Evolutionary conservation across 2,329 filamentous ascomycete genomes (phyloP), one percentile per base, ranked within the genome.

Genomic region (Periconia sp.): DNA sequence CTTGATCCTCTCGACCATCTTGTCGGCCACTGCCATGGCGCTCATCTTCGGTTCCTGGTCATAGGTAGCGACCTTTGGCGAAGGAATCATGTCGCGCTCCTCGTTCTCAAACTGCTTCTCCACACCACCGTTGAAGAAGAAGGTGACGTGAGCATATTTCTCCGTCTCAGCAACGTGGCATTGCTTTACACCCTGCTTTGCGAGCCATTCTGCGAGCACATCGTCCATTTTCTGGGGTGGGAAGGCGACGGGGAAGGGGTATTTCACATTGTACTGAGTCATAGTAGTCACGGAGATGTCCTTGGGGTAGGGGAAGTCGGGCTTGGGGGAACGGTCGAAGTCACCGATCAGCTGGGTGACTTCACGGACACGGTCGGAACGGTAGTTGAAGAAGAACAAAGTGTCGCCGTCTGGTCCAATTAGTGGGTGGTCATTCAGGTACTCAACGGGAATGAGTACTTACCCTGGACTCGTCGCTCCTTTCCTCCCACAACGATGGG

Each of bases 321-420:
- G 90, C 63, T 85, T 85, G 52, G 92, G 92, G 20, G 91, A 96
- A 70, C 91, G 90, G 80, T 99, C 94, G 71, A 93, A 87, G 74
- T 90, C 90, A 65, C 94, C 94, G 51, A 99, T 81, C 43, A 99
- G 84, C 79, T 97, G 94, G 47, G 92, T 96, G 74, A 99, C 89
- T 77, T 99, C 94, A 66, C 94, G 90, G 49, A 93, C 93, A 75
- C 94, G 92, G 75, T 99, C 94, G 53, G 94, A 97, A 70, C 94
- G 91, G 84, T 99, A 99, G 86, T 99, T 99, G 90, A 99, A 99
- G 86, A 97, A 97, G 85, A 97, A 97, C 68, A 97, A 84, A 50
- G 91, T 93, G 73, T 99, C 94, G 63, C 89, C 83, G 71, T 97
- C 92, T 92, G 60, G 51, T 56, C 51, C 45, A 54, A 60, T 72